Percentiles rank a stretch among this genome's conserved stretches.
Evolutionary conservation across 306 rosid genomes (phyloP).

Genomic region (Trifolium dubium): DNA sequence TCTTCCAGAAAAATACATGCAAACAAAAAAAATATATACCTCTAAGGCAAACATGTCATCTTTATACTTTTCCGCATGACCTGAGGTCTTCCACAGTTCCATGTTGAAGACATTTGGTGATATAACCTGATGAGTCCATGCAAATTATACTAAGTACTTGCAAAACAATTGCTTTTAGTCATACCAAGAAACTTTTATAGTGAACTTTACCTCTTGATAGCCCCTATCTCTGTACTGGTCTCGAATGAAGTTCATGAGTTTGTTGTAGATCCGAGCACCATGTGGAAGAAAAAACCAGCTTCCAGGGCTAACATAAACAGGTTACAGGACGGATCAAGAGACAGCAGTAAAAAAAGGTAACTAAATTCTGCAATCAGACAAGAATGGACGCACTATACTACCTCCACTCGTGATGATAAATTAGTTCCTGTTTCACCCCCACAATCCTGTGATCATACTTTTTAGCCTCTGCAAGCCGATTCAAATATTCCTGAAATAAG

Average conservation of each 20-base stretch:
- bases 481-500: slow-evolving; percentile 62
- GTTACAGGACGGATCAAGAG: slow-evolving; percentile 26
- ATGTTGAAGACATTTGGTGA: slow-evolving; percentile 94
- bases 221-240: slow-evolving; percentile 84
- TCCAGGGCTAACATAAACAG: slow-evolving; percentile 76
- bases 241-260: slow-evolving; percentile 73
- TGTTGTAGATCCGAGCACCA: slow-evolving; percentile 85
- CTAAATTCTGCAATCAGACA: slow-evolving; percentile 33
- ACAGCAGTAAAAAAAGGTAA: slow-evolving; percentile 36
- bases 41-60: slow-evolving; percentile 94
- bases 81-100: slow-evolving; percentile 96
- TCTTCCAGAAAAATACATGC: slow-evolving; percentile 8
- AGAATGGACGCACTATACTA: slow-evolving; percentile 49
- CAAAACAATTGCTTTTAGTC: slow-evolving; percentile 1
- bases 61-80: slow-evolving; percentile 92
- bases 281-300: slow-evolving; percentile 98
- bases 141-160: slow-evolving; percentile 24
- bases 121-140: slow-evolving; percentile 69
- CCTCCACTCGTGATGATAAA: slow-evolving; percentile 94
- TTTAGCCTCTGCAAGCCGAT: slow-evolving; percentile 85
- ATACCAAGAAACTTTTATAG: slow-evolving; percentile 35
- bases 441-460: slow-evolving; percentile 89
- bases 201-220: slow-evolving; percentile 78
- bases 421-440: slow-evolving; percentile 91
- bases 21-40: slow-evolving; percentile 51